Evolutionary conservation across 129 eudicot genomes (phyloP).

Genomic region (Escallonia herrerae): DNA sequence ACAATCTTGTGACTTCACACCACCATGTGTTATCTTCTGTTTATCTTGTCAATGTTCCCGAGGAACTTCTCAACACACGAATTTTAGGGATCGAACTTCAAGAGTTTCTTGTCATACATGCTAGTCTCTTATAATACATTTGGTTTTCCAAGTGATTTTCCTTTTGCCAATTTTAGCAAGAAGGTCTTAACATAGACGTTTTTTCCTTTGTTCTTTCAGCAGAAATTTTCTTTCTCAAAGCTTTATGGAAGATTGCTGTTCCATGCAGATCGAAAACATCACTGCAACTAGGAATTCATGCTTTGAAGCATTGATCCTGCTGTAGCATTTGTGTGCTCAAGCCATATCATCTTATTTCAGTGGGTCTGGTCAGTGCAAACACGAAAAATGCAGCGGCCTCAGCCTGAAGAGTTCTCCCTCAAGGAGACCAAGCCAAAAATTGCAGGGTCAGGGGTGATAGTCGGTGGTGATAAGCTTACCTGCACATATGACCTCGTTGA

Average conservation of each 20-base stretch:
- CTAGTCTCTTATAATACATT: neutral
- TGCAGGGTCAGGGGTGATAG: constrained; percentile 65
- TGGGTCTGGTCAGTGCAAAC: neutral
- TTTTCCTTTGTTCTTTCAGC: neutral
- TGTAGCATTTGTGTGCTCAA: neutral
- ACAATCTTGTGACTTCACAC: too few relatives aligned
- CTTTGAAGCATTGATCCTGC: neutral
- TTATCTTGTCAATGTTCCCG: too few relatives aligned
- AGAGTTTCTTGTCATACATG: neutral
- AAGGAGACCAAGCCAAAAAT: constrained; percentile 77
- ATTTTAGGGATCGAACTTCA: too few relatives aligned
- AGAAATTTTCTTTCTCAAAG: neutral
- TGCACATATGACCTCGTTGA: constrained; percentile 88
- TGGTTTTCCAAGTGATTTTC: neutral
- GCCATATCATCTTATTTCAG: neutral
- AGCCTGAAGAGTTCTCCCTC: constrained; percentile 64
- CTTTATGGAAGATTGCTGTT: neutral
- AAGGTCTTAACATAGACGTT: too few relatives aligned
- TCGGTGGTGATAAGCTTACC: constrained; percentile 70
- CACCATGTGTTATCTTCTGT: too few relatives aligned
- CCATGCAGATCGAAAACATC: neutral
- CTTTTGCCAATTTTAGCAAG: neutral
- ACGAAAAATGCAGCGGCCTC: constrained; percentile 42
- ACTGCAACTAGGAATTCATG: neutral
- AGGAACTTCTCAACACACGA: too few relatives aligned